These are phyloP conservation scores for Phytophthora cryptogea DNA, from an alignment of 352 stramenopile species.

Conservation along the genomic window DNA sequence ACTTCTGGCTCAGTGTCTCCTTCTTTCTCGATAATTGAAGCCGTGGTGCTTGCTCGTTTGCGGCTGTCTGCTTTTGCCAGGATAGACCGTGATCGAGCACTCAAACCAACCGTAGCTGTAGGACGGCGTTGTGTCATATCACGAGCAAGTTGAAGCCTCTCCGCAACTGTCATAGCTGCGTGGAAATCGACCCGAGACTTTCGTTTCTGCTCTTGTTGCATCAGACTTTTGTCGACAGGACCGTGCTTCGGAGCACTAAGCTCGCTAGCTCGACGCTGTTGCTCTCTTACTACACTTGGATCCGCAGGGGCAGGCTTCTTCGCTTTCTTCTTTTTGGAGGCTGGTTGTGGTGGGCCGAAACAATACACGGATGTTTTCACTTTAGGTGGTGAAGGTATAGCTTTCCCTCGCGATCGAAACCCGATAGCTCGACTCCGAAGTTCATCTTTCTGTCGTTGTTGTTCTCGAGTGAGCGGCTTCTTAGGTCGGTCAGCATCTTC, in stretches of 20 bases:
- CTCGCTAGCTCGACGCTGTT: constrained; percentile 58
- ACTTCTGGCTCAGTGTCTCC: constrained; percentile 4
- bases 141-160: constrained; percentile 56
- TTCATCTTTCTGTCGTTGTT: constrained; percentile 75
- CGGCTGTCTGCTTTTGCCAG: constrained; percentile 22
- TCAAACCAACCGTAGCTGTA: constrained; percentile 17
- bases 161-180: constrained; percentile 66
- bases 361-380: constrained; percentile 53
- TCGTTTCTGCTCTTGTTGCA: constrained; percentile 61
- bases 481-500: constrained; percentile 32
- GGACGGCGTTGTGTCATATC: constrained; percentile 50
- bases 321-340: constrained; percentile 36
- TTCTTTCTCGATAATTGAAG: constrained; percentile 5
- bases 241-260: constrained; percentile 71
- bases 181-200: constrained; percentile 70
- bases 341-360: constrained; percentile 51
- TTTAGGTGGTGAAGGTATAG: constrained; percentile 54
- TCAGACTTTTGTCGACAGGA: constrained; percentile 57
- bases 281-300: constrained; percentile 45
- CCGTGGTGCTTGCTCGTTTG: constrained; percentile 18
- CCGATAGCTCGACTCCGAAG: constrained; percentile 61
- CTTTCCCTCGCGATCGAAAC: constrained; percentile 65
- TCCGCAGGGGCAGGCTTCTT: constrained; percentile 43
- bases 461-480: constrained; percentile 50
- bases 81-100: constrained; percentile 29